Conservation (phyloP, 2,329 filamentous ascomycete genomes). For the Aspergillus sp. region DNA sequence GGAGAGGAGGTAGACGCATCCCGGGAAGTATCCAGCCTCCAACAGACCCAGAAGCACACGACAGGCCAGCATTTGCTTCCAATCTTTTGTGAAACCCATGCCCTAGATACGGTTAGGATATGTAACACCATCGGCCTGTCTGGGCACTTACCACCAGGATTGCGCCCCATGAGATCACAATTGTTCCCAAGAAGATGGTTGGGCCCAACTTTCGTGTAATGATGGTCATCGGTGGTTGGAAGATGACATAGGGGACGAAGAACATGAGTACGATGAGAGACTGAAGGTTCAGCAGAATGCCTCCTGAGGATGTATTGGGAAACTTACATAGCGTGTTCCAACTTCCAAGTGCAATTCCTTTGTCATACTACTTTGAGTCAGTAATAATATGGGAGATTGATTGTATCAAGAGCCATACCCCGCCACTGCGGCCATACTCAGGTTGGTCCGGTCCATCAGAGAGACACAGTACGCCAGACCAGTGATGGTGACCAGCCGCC, state of each 20-base stretch:
- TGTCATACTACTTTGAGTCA: constrained; percentile 52
- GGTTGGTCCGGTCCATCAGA: constrained; percentile 75
- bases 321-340: constrained; percentile 25
- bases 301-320: not conserved
- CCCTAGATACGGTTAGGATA: constrained; percentile 13
- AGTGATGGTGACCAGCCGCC: constrained; percentile 59
- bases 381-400: constrained; percentile 64
- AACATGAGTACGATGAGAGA: constrained; percentile 29
- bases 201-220: constrained; percentile 29
- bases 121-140: not conserved
- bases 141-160: constrained; percentile 23
- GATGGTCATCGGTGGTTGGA: constrained; percentile 28
- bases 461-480: constrained; percentile 70
- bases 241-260: constrained; percentile 29
- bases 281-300: constrained; percentile 9
- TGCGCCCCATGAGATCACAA: constrained; percentile 26
- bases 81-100: constrained; percentile 27
- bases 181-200: constrained; percentile 22
- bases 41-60: constrained; percentile 25
- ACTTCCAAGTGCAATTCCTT: constrained; percentile 25
- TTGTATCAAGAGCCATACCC: constrained; percentile 53
- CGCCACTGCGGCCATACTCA: constrained; percentile 66
- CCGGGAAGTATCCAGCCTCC: constrained; percentile 61
- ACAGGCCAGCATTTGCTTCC: constrained; percentile 22
- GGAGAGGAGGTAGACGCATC: constrained; percentile 66